phyloP scores from a whole-genome alignment of 1,284 basidiomycete genomes.

The Leccinum fallax region DNA sequence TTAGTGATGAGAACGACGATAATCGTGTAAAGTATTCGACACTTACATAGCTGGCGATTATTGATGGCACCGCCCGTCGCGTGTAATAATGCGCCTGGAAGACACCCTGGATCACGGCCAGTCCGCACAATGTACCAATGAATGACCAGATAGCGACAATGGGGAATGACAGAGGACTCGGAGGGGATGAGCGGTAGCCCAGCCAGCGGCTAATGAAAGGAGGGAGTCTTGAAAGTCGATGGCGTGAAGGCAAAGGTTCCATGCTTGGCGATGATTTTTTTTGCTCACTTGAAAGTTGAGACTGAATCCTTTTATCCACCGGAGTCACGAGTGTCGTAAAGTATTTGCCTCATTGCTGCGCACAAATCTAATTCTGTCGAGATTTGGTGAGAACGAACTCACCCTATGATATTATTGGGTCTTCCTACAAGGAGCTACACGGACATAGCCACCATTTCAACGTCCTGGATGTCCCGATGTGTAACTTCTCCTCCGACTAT shows the following conservation, averaged over 20 bases:
- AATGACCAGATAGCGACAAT: conserved; percentile 37
- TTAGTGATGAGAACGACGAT: conserved; percentile 25
- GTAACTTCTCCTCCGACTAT: no score
- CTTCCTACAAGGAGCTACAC: no score
- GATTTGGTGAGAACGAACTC: no score
- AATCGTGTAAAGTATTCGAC: not conserved
- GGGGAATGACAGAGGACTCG: conserved; percentile 7
- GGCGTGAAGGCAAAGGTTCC: not conserved
- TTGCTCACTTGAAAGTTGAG: not conserved
- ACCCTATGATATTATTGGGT: no score
- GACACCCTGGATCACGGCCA: conserved; percentile 57
- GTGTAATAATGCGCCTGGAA: conserved; percentile 55
- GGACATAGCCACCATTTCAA: no score
- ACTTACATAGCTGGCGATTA: conserved; percentile 29
- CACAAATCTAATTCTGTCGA: no score
- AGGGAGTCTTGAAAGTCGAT: conserved; percentile 2
- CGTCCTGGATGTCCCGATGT: no score
- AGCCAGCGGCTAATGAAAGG: conserved; percentile 16
- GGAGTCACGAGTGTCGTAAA: no score
- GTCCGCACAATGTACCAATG: conserved; percentile 57
- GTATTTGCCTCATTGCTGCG: no score
- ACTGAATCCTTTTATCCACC: no score
- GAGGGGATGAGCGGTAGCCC: conserved; percentile 13
- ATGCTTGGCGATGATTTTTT: not conserved
- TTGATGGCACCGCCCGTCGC: conserved; percentile 46